These are phyloP conservation scores for Boletus rufocinnamomeus DNA, from an alignment of 768 basidiomycete genomes.

Conservation along the genomic window DNA sequence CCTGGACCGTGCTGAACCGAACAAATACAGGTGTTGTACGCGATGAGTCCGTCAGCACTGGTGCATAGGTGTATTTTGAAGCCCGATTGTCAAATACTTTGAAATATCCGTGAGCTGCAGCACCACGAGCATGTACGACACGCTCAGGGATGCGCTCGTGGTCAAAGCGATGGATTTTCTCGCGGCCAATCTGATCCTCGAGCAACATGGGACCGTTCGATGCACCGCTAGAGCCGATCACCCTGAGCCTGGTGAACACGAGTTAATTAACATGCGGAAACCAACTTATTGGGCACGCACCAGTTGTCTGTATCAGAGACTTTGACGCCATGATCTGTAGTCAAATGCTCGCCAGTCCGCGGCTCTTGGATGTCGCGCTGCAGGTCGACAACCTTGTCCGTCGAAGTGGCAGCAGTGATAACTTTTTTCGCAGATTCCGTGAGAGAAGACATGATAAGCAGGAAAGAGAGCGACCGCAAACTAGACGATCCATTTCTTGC, in stretches of 20 bases:
- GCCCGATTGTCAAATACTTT: constrained; percentile 68
- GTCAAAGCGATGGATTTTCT: constrained; percentile 80
- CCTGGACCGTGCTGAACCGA: constrained; percentile 86
- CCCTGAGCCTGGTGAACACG: constrained; percentile 51
- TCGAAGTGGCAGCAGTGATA: constrained; percentile 9
- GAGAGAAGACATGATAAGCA: constrained; percentile 17
- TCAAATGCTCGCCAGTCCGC: constrained; percentile 35
- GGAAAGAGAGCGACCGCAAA: background rate
- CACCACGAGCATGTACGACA: constrained; percentile 70
- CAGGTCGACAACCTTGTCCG: constrained; percentile 27
- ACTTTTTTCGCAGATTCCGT: constrained; percentile 18
- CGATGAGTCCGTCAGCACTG: constrained; percentile 70
- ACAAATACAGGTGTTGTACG: constrained; percentile 76
- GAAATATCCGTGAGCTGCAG: constrained; percentile 84
- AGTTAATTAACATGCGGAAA: constrained; percentile 11
- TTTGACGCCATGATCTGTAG: constrained; percentile 63
- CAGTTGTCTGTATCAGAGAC: constrained; percentile 67
- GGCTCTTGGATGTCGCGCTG: constrained; percentile 29
- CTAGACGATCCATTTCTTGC: background rate
- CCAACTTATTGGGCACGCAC: constrained; percentile 32
- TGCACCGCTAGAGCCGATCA: constrained; percentile 40
- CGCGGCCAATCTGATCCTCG: constrained; percentile 74
- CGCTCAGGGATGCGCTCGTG: constrained; percentile 91
- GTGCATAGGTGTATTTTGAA: constrained; percentile 68
- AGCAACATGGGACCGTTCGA: constrained; percentile 69